phyloP scores from a whole-genome alignment of 2,329 filamentous ascomycete species.

The Polytolypa hystricis region DNA sequence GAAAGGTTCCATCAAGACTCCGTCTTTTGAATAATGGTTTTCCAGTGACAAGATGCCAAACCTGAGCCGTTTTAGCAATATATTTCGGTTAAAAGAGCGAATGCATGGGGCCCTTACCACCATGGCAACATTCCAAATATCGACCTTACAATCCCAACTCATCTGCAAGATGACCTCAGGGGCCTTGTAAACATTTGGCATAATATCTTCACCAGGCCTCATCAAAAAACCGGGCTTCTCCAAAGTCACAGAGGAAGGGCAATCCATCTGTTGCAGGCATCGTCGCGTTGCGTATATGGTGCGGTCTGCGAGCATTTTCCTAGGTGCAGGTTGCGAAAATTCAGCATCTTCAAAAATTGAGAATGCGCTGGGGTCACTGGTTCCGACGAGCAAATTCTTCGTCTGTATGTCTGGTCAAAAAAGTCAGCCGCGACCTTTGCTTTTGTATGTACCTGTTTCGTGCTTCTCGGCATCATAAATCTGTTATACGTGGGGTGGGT shows the following conservation, averaged over 20 bases:
- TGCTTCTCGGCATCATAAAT: too few species aligned
- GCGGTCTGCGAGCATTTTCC: constrained; percentile 21
- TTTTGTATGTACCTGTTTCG: too few species aligned
- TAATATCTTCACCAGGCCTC: constrained; percentile 15
- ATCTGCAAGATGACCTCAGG: constrained; percentile 24
- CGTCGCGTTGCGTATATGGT: constrained; percentile 19
- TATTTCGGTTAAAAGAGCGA: not conserved
- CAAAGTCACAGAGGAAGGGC: constrained; percentile 22
- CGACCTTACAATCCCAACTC: constrained; percentile 20
- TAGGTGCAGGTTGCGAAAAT: constrained; percentile 15
- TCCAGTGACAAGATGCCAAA: constrained; percentile 4
- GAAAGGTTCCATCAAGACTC: constrained; percentile 2
- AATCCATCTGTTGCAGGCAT: constrained; percentile 12
- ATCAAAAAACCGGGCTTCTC: constrained; percentile 15
- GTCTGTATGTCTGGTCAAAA: not conserved
- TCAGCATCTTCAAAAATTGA: constrained; percentile 11
- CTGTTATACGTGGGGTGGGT: too few species aligned
- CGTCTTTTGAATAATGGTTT: not conserved
- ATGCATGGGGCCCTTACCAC: constrained; percentile 13
- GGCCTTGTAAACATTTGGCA: constrained; percentile 20
- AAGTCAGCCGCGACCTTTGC: not conserved
- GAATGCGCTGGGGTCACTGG: not conserved
- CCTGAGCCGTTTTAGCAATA: constrained; percentile 8
- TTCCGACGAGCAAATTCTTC: not conserved
- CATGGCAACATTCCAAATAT: constrained; percentile 22